Base-by-base conservation (phyloP, 169 alveolate species). In the Plasmodium berghei region DNA sequence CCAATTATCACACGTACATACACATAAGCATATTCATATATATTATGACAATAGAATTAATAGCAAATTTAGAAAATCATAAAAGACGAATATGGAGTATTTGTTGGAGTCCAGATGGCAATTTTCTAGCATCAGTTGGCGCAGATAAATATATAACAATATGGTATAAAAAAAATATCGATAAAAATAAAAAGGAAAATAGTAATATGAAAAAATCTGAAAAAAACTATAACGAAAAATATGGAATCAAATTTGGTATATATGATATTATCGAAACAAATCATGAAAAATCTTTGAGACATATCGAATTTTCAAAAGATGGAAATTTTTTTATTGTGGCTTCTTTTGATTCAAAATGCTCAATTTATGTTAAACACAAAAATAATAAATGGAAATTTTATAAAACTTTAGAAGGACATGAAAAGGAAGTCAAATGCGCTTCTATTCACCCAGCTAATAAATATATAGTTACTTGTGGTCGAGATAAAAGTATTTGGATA, bases 361-460 rank as follows among this genome's bases (percentile, higher is more conserved):
- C 88, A 9, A 72, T 87, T 18, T 87, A 59, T 63, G 59, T 49
- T 16, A 75, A 72, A 72, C 59, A 72, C 24, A 72, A 59, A 26
- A 59, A 87, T 63, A 77, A 70, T 12, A 69, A 72, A 72, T 93
- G 96, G 96, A 54, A 24, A 20, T 92, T 91, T 77, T 62, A 92
- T 34, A 72, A 74, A 42, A 74, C 75, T 5, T 86, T 93, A 58
- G 94, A 93, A 74, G 96, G 96, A 9, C 96, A 93, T 73, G 96
- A 93, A 54, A 93, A 92, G 72, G 96, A 93, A 90, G 94, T 93
- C 0, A 93, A 93, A 55, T 93, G 96, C 58, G 94, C 94, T 14
- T 58, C 95, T 0, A 87, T 93, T 64, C 94, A 93, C 63, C 87
- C 90, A 59, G 88, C 93, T 10, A 72, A 87, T 22, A 90, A 75